These are phyloP conservation scores for Earliella scabrosa DNA, from an alignment of 1,284 basidiomycete species.

Conservation along the genomic window DNA sequence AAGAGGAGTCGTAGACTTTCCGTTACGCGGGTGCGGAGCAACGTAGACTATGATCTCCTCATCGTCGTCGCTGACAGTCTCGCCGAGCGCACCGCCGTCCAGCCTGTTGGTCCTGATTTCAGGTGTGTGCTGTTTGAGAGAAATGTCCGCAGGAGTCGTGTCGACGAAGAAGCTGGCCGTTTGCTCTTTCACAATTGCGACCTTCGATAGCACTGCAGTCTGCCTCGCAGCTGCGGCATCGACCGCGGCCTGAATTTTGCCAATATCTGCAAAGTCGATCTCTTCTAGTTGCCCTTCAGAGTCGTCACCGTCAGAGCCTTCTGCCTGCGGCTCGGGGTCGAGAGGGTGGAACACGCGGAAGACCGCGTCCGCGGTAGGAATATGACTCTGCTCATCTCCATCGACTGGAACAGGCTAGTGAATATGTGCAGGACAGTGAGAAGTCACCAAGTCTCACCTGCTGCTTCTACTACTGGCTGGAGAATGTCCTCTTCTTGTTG, in stretches of 20 bases:
- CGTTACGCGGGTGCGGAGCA: constrained; percentile 42
- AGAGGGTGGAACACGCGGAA: constrained; percentile 56
- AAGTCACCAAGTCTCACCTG: constrained; percentile 43
- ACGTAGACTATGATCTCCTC: constrained; percentile 48
- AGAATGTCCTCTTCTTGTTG: constrained; percentile 69
- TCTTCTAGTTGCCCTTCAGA: constrained; percentile 54
- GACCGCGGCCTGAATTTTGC: constrained; percentile 44
- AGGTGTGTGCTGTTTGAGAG: neutral
- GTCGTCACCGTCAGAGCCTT: constrained; percentile 31
- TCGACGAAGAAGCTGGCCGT: constrained; percentile 40
- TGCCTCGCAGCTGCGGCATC: constrained; percentile 31
- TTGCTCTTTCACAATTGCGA: constrained; percentile 39
- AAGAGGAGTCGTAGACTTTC: constrained; percentile 14
- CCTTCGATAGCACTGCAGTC: constrained; percentile 19
- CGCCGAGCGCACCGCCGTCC: constrained; percentile 27
- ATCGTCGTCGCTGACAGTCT: constrained; percentile 23
- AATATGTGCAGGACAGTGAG: neutral
- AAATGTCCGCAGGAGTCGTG: constrained; percentile 27
- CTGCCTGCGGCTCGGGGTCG: constrained; percentile 32
- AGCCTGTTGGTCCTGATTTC: constrained; percentile 18
- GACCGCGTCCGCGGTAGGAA: constrained; percentile 69
- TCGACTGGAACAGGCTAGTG: neutral
- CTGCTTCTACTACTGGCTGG: constrained; percentile 53
- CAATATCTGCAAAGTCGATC: constrained; percentile 67
- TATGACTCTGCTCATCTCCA: constrained; percentile 50